A percentile compares a stretch with the other conserved stretches of the same genome.
Conservation (phyloP, 2,329 filamentous ascomycete species). For the Coleophoma eucalyptorum region DNA sequence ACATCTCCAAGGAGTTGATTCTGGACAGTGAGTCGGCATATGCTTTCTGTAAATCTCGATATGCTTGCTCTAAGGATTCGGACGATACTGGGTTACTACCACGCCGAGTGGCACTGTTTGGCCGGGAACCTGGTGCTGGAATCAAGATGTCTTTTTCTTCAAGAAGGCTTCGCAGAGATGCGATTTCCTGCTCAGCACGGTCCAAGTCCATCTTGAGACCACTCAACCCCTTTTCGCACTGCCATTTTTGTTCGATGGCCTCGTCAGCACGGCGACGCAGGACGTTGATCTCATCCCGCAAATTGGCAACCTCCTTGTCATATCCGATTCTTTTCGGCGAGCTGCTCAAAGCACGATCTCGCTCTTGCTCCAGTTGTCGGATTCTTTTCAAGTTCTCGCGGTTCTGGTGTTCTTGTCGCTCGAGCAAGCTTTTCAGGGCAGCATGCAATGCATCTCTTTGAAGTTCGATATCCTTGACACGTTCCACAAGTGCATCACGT, state of each 20-base stretch:
- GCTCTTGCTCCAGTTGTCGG: conserved; percentile 70
- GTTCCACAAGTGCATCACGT: conserved; percentile 70
- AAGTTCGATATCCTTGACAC: conserved; percentile 87
- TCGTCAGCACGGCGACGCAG: conserved; percentile 87
- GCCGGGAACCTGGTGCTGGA: conserved; percentile 47
- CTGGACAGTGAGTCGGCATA: conserved; percentile 64
- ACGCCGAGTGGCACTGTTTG: conserved; percentile 34
- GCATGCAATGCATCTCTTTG: conserved; percentile 90
- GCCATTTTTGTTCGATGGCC: conserved; percentile 92
- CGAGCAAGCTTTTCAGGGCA: conserved; percentile 79
- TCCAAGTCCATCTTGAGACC: conserved; percentile 96
- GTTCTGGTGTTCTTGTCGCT: conserved; percentile 81
- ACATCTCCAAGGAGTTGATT: conserved; percentile 59
- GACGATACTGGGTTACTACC: conserved; percentile 56
- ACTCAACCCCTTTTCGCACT: conserved; percentile 84
- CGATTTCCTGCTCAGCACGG: conserved; percentile 88
- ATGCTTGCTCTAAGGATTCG: conserved; percentile 69
- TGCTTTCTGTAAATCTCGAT: conserved; percentile 69
- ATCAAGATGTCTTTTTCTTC: conserved; percentile 79
- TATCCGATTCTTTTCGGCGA: conserved; percentile 76
- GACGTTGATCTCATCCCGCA: conserved; percentile 80
- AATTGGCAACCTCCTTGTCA: conserved; percentile 73
- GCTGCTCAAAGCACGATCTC: conserved; percentile 65
- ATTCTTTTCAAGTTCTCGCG: conserved; percentile 81
- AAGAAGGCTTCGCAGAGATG: conserved; percentile 73